Evolutionary conservation across 2,329 filamentous ascomycete genomes (phyloP).

Genomic region (Juglanconis juglandina): DNA sequence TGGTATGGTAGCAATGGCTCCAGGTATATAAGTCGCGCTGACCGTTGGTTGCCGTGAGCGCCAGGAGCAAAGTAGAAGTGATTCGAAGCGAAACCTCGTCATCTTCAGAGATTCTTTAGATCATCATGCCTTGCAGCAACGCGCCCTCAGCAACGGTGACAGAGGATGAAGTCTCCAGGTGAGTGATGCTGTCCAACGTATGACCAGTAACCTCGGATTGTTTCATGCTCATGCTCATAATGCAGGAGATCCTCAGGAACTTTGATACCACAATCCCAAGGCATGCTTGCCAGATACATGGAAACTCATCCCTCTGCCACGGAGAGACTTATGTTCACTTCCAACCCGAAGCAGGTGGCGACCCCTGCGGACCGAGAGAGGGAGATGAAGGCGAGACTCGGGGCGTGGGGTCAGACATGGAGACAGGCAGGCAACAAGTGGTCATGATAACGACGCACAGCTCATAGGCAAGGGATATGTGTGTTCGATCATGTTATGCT

Average conservation of each 20-base stretch:
- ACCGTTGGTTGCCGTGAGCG: no score
- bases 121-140: background rate
- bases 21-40: no score
- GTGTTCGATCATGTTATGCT: background rate
- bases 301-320: background rate
- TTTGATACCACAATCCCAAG: background rate
- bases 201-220: background rate
- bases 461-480: background rate
- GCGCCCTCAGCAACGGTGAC: background rate
- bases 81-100: background rate
- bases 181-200: background rate
- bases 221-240: background rate
- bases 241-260: background rate
- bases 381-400: constrained; percentile 1
- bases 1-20: no score
- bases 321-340: background rate
- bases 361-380: background rate
- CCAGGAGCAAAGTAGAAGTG: no score
- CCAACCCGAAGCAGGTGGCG: background rate
- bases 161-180: background rate
- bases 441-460: background rate
- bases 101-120: background rate
- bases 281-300: background rate
- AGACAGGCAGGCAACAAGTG: background rate
- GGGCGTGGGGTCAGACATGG: background rate